Conservation (phyloP, 2,329 filamentous ascomycete genomes). For the Leptographium galeiforme region DNA sequence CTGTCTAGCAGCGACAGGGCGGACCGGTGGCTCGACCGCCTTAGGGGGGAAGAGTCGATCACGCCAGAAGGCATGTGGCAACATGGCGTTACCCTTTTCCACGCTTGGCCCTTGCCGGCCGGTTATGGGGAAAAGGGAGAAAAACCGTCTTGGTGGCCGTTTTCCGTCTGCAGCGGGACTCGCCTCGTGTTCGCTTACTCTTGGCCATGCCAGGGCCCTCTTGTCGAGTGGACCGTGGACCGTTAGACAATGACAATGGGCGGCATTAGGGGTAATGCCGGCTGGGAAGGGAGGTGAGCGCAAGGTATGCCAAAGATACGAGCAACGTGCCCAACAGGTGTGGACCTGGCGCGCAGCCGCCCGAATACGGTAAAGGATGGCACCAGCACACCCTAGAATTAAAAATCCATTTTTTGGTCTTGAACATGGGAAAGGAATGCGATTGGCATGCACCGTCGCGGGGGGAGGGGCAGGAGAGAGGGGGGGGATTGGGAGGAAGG, state of each 20-base stretch:
- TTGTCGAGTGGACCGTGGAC: too few species aligned
- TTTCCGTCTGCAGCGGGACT: neutral
- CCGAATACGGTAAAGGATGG: too few species aligned
- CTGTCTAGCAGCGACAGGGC: neutral
- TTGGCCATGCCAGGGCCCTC: neutral
- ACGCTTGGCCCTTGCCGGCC: neutral
- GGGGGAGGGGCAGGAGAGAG: neutral
- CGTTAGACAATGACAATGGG: too few species aligned
- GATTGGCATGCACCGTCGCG: neutral
- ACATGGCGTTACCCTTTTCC: neutral
- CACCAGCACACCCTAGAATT: too few species aligned
- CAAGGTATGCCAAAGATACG: too few species aligned
- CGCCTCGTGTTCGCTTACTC: neutral
- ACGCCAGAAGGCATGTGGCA: constrained; percentile 1
- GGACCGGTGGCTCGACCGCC: neutral
- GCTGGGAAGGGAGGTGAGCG: too few species aligned
- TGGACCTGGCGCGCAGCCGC: too few species aligned
- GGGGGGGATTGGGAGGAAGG: neutral
- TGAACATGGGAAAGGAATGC: neutral
- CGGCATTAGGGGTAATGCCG: too few species aligned
- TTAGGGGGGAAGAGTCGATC: neutral
- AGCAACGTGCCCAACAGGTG: too few species aligned
- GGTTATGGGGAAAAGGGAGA: neutral
- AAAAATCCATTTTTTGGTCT: too few species aligned
- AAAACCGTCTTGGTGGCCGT: neutral